Evolutionary conservation across 129 eudicot genomes (phyloP), one percentile per base, ranked within the genome.

Genomic region (Lactuca sativa): DNA sequence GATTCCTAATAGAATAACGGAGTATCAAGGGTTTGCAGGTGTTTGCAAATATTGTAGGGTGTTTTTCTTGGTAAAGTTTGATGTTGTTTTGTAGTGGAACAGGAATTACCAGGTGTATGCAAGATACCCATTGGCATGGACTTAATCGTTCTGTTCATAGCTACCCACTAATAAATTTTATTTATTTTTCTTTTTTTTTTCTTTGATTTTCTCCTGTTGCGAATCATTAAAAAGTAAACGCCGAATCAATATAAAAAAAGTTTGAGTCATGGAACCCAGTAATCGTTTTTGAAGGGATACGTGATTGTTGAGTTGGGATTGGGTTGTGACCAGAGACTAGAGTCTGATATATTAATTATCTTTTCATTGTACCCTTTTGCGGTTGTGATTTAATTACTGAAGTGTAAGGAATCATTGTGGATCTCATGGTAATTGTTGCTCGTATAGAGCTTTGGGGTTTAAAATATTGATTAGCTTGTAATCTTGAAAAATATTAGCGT

Each of bases 81-180:
- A 74, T 74, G 21, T 64, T 73, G 38, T 64, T 64, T 71, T 44
- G 17, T 62, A 64, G 78, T 56, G 65, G 70, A 72, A 72, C 77
- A 72, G 70, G 77, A 34, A 36, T 52, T 51, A 51, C 59, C 73
- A 65, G 73, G 79, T 66, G 70, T 72, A 34, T 69, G 60, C 69
- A 49, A 72, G 59, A 33, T 59, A 16, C 3, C 56, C 31, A 30
- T 70, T 70, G 70, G 56, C 69, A 61, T 52, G 70, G 47, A 74
- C 38, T 64, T 31, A 37, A 44, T 48, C 16, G 43, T 48, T 70
- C 47, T 43, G 58, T 70, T 30, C 47, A 41, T 70, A 47, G 71
- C 55, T 63, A 37, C 44, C 43, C 36, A 14, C 10, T 62, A 52
- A 25, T 53, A 14, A 44, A 44, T 9, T 9, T 44, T 10, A 44